phyloP scores from a whole-genome alignment of 768 basidiomycete genomes.

The Kwoniella botswanensis region DNA sequence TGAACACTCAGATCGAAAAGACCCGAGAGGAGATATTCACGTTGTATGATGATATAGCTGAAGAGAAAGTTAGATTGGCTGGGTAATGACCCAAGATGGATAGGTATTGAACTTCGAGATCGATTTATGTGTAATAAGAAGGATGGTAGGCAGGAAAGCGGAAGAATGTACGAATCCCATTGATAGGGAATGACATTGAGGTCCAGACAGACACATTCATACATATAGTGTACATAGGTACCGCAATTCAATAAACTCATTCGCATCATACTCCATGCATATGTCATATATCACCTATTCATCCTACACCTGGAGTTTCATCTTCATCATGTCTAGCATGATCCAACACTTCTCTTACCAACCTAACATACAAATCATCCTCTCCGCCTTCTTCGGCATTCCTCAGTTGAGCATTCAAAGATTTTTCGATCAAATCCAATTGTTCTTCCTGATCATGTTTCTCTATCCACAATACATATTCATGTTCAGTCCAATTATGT shows the following conservation, averaged over 20 bases:
- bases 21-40: constrained; percentile 25
- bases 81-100: background rate
- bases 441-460: constrained; percentile 82
- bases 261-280: background rate
- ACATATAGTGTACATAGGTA: too few species aligned
- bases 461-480: constrained; percentile 95
- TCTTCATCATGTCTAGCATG: constrained; percentile 57
- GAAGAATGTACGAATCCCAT: background rate
- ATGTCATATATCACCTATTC: background rate
- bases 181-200: too few species aligned
- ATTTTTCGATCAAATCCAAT: constrained; percentile 77
- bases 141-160: background rate
- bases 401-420: constrained; percentile 63
- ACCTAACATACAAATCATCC: constrained; percentile 68
- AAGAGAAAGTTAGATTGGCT: constrained; percentile 9
- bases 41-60: constrained; percentile 22
- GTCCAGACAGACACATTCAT: too few species aligned
- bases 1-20: constrained; percentile 12
- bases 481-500: constrained; percentile 92
- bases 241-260: background rate
- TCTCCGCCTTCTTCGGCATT: constrained; percentile 60
- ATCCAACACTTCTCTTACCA: constrained; percentile 72
- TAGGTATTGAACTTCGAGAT: background rate
- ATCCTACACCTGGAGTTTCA: constrained; percentile 7
- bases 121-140: background rate